phyloP scores from a whole-genome alignment of 257 asterid species.

The Gentiana dahurica region DNA sequence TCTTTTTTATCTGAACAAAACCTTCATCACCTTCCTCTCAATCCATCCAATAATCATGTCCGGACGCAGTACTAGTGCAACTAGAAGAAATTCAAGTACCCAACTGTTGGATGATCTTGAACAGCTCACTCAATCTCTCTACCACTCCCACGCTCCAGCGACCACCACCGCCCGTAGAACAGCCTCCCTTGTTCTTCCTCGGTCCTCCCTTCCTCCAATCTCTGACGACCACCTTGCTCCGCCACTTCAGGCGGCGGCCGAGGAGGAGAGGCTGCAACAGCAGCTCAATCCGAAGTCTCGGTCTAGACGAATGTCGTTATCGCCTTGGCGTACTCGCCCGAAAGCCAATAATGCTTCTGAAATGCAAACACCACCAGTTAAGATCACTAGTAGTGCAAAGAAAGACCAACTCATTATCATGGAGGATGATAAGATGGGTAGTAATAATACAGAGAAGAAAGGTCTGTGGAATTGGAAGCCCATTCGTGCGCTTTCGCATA shows the following conservation, averaged over 20 bases:
- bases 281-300: conserved; percentile 54
- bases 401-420: conserved; percentile 14
- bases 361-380: background rate
- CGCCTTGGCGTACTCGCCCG: conserved; percentile 67
- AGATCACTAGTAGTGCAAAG: conserved; percentile 2
- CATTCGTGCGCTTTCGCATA: conserved; percentile 59
- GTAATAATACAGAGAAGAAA: conserved; percentile 31
- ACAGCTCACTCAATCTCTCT: conserved; percentile 51
- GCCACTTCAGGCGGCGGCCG: background rate
- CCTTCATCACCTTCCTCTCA: background rate
- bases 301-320: conserved; percentile 64
- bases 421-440: conserved; percentile 15
- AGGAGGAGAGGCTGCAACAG: conserved; percentile 8
- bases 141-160: conserved; percentile 38
- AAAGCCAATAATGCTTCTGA: conserved; percentile 19
- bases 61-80: conserved; percentile 13
- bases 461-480: conserved; percentile 96
- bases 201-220: conserved; percentile 38
- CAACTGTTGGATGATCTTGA: conserved; percentile 77
- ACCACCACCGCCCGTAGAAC: conserved; percentile 38
- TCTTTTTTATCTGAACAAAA: background rate
- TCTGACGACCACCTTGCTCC: background rate
- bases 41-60: conserved; percentile 17
- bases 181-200: conserved; percentile 61
- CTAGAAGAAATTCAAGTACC: conserved; percentile 43